Conservation (phyloP, 129 eudicot genomes). For the Ambrosia trifida region DNA sequence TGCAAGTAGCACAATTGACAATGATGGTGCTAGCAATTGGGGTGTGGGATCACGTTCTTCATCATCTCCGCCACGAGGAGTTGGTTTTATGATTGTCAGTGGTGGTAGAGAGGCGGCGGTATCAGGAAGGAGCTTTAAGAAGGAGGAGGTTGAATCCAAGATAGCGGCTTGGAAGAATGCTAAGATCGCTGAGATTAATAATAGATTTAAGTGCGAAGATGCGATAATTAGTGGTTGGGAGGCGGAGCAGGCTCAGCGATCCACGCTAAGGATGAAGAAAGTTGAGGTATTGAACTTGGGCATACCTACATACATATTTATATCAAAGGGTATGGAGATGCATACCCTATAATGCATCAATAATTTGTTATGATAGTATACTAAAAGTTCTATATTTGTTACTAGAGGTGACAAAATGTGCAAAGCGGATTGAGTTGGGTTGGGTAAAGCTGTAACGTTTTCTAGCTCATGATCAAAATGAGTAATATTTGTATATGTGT, state of each 20-base stretch:
- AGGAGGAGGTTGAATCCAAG: slow-evolving; percentile 87
- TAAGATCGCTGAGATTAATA: slow-evolving; percentile 74
- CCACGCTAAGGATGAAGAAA: slow-evolving; percentile 74
- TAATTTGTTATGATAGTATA: neutral
- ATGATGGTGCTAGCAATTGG: slow-evolving; percentile 34
- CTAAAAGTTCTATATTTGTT: neutral
- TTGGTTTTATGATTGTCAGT: neutral
- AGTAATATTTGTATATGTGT: neutral
- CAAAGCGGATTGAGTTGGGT: neutral
- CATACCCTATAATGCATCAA: neutral
- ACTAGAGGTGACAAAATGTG: neutral
- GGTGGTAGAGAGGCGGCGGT: slow-evolving; percentile 36
- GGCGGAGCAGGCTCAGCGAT: slow-evolving; percentile 56
- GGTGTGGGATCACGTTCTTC: slow-evolving; percentile 46
- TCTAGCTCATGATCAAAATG: neutral
- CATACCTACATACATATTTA: neutral
- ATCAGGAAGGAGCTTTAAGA: slow-evolving; percentile 50
- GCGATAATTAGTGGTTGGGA: slow-evolving; percentile 82
- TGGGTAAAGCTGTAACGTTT: neutral
- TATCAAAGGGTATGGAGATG: neutral
- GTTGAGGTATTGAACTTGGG: slow-evolving; percentile 59
- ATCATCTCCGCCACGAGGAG: slow-evolving; percentile 38
- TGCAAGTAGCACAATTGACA: slow-evolving; percentile 38
- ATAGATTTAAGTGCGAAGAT: slow-evolving; percentile 82
- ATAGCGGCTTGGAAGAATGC: slow-evolving; percentile 86